A percentile compares a stretch with the other conserved stretches of the same genome.
phyloP scores from a whole-genome alignment of 345 rosid species.

The Mercurialis annua region DNA sequence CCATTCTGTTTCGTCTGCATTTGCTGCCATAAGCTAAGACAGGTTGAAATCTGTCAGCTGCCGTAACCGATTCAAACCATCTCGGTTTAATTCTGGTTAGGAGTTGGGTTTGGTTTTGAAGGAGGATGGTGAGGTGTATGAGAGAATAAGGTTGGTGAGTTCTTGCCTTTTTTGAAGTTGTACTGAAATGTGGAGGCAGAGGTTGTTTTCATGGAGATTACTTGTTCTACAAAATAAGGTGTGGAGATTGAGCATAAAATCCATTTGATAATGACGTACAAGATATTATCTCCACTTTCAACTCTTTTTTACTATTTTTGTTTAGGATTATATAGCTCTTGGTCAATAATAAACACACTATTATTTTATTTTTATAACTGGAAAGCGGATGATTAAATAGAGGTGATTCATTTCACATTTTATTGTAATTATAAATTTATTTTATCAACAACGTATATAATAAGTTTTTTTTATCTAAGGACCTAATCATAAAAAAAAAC shows the following conservation, averaged over 20 bases:
- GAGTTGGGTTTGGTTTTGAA: background rate
- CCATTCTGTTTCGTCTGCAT: slow-evolving; percentile 5
- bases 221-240: slow-evolving; percentile 8
- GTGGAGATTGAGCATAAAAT: slow-evolving; percentile 6
- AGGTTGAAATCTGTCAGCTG: background rate
- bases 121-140: background rate
- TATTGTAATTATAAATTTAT: too few species aligned
- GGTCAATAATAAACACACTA: background rate
- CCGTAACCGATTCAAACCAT: background rate
- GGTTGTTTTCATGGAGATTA: slow-evolving; percentile 29
- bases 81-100: background rate
- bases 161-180: slow-evolving; percentile 6
- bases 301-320: background rate
- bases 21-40: slow-evolving; percentile 4
- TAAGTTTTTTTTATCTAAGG: too few species aligned
- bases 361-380: background rate
- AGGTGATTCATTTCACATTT: too few species aligned
- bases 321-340: background rate
- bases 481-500: too few species aligned
- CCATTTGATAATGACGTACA: slow-evolving; percentile 28
- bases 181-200: slow-evolving; percentile 22
- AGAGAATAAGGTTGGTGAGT: background rate
- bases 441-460: too few species aligned
- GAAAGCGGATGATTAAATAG: background rate
- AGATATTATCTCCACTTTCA: slow-evolving; percentile 13